These are phyloP conservation scores for Tetrastigma voinierianum DNA, from an alignment of 164 flowering plant species.

Conservation along the genomic window DNA sequence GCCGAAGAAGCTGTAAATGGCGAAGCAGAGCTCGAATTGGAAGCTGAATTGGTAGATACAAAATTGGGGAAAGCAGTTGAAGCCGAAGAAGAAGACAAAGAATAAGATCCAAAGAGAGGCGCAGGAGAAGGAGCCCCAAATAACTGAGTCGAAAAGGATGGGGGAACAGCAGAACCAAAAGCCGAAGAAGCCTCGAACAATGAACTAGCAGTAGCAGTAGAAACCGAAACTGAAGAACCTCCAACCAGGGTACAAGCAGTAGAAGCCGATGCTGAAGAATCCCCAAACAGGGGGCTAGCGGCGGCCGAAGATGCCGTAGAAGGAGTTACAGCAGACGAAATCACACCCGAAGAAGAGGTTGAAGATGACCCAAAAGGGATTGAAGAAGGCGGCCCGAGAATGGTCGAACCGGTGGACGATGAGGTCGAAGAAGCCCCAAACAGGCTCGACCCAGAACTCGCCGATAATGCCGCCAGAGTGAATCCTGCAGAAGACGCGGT, in stretches of 20 bases:
- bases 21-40: slow-evolving; percentile 18
- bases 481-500: not conserved
- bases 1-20: slow-evolving; percentile 12
- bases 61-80: slow-evolving; percentile 6
- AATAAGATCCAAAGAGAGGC: slow-evolving; percentile 2
- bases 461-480: not conserved
- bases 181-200: no score
- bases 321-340: no score
- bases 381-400: slow-evolving; percentile 8
- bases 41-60: slow-evolving; percentile 6
- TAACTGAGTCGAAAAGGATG: slow-evolving; percentile 6
- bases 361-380: slow-evolving; percentile 15
- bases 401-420: slow-evolving; percentile 1
- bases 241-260: no score
- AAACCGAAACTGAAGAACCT: slow-evolving; percentile 8
- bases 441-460: not conserved
- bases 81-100: slow-evolving; percentile 15
- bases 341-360: not conserved
- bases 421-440: not conserved
- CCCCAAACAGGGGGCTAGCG: no score
- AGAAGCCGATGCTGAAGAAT: no score
- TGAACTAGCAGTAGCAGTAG: slow-evolving; percentile 4
- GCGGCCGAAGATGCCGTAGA: no score
- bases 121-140: slow-evolving; percentile 18
- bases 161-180: not conserved